Percentiles rank a stretch among this genome's conserved stretches.
These are phyloP conservation scores for Ciborinia camelliae DNA, from an alignment of 2,329 filamentous ascomycete genomes.

Conservation along the genomic window DNA sequence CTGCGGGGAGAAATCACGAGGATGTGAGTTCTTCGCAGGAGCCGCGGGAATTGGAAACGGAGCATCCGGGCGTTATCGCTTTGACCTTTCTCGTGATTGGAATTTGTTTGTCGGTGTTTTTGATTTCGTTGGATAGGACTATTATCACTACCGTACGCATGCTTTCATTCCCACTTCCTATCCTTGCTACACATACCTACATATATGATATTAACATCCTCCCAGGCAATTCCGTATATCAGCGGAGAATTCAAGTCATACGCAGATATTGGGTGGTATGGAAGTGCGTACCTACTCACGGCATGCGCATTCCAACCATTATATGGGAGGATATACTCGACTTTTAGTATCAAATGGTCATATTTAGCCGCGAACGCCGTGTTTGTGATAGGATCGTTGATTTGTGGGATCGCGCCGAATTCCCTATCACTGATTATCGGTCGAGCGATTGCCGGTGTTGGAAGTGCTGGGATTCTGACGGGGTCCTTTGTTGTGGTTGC, in stretches of 20 bases:
- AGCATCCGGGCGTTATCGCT: conserved; percentile 26
- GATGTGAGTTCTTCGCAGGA: neutral
- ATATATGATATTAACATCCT: conserved; percentile 40
- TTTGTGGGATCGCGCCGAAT: conserved; percentile 55
- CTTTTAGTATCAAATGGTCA: conserved; percentile 9
- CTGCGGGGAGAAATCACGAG: neutral
- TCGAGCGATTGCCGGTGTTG: conserved; percentile 60
- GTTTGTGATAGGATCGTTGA: conserved; percentile 41
- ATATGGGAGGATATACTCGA: conserved; percentile 11
- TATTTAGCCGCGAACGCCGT: conserved; percentile 14
- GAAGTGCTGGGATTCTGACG: conserved; percentile 48
- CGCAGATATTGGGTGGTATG: conserved; percentile 43
- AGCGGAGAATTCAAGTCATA: conserved; percentile 2
- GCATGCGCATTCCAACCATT: conserved; percentile 51
- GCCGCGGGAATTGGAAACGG: neutral
- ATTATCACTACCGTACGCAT: conserved; percentile 38
- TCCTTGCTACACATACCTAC: no score
- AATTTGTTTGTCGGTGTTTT: conserved; percentile 29
- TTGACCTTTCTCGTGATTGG: conserved; percentile 30
- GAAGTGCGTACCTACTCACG: conserved; percentile 44
- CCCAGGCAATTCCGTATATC: conserved; percentile 42
- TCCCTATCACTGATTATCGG: conserved; percentile 61
- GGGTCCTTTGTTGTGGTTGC: conserved; percentile 47
- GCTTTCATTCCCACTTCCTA: conserved; percentile 40
- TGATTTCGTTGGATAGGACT: conserved; percentile 38